Base-by-base conservation (phyloP, 805 yeast species). In the Sungouiella thailandica region DNA sequence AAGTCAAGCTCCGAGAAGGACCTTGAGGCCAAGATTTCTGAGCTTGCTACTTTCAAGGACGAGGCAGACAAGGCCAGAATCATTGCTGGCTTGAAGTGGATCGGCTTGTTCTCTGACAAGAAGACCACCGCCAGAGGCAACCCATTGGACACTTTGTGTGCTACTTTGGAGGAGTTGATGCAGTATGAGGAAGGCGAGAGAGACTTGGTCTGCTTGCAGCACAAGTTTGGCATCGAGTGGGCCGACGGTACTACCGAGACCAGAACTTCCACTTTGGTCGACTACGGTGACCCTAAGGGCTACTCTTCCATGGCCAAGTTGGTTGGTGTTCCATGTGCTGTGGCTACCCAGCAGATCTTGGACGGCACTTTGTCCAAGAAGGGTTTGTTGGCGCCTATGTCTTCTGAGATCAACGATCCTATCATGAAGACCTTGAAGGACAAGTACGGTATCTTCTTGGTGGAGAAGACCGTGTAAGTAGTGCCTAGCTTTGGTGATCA, bases 241-340 rank as follows among this genome's bases (percentile, higher is more conserved):
- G 88, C 90, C 36, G 93, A 93, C 55, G 97, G 97, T 49, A 63
- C 78, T 46, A 76, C 74, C 36, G 97, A 93, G 70, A 76, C 82
- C 43, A 88, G 97, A 75, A 89, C 97, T 38, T 84, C 97, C 14
- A 93, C 98, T 40, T 72, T 93, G 57, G 90, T 89, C 23, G 96
- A 88, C 64, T 86, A 85, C 65, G 98, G 98, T 70, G 80, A 75
- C 49, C 83, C 83, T 52, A 68, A 76, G 42, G 87, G 89, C 41
- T 93, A 90, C 80, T 83, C 95, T 25, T 89, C 97, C 23, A 93
- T 93, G 98, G 98, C 98, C 48, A 89, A 90, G 61, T 77, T 86
- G 46, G 98, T 93, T 36, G 98, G 98, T 71, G 90, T 88, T 44
- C 98, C 98, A 48, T 90, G 96, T 68, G 96, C 96, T 35, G 95